Evolutionary conservation across 1,139 yeast species (phyloP).

Genomic region (Debaryomycetaceae sp.): DNA sequence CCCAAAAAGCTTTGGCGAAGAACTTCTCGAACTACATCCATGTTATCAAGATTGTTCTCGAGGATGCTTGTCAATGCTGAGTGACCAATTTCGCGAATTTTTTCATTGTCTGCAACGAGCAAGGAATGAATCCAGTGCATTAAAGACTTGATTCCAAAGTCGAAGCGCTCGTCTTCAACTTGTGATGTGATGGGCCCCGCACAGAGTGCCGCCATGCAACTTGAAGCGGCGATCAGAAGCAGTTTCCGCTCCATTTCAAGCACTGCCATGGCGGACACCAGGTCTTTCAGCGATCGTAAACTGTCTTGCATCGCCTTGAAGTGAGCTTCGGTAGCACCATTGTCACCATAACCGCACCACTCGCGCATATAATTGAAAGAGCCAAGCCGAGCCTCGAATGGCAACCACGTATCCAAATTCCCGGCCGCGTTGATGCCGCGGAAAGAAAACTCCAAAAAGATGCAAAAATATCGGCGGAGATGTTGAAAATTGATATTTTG

Average conservation of each 20-base stretch:
- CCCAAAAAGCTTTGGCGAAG: conserved; percentile 59
- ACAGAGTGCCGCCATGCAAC: conserved; percentile 78
- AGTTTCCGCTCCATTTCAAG: conserved; percentile 73
- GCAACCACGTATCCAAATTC: conserved; percentile 46
- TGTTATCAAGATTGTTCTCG: conserved; percentile 43
- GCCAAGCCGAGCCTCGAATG: conserved; percentile 77
- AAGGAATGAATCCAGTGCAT: conserved; percentile 73
- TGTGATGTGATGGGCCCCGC: conserved; percentile 50
- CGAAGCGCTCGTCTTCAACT: conserved; percentile 38
- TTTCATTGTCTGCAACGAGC: conserved; percentile 48
- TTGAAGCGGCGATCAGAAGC: conserved; percentile 60
- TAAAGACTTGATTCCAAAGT: conserved; percentile 62
- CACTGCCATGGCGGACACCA: conserved; percentile 55
- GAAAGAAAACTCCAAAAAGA: conserved; percentile 61
- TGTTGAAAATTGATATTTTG: conserved; percentile 63
- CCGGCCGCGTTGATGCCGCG: conserved; percentile 34
- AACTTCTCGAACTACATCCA: conserved; percentile 51
- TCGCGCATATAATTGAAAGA: conserved; percentile 76
- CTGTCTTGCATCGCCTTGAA: conserved; percentile 50
- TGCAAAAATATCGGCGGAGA: conserved; percentile 71
- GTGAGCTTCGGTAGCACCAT: conserved; percentile 52
- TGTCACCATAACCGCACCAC: conserved; percentile 89
- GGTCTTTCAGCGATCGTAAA: conserved; percentile 33
- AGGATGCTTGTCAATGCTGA: conserved; percentile 65
- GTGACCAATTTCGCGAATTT: conserved; percentile 53